phyloP scores from a whole-genome alignment of 352 stramenopile genomes.

The Globisporangium cylindrosporum region DNA sequence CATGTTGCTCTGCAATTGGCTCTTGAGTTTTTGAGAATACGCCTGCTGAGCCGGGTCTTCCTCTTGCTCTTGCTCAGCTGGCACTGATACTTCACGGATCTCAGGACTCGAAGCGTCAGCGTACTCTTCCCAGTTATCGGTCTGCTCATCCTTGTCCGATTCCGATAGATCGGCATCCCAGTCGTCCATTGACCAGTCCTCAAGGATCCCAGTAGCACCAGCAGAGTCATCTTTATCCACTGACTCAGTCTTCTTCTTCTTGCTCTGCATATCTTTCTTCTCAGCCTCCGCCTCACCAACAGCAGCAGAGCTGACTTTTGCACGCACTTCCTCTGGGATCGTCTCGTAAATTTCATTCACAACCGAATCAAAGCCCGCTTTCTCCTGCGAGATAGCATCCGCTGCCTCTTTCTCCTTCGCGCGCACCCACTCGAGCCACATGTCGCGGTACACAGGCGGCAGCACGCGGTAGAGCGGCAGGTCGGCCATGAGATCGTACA shows the following conservation, averaged over 20 bases:
- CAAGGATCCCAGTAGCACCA: constrained; percentile 15
- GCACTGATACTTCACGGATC: neutral
- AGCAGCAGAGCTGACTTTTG: constrained; percentile 22
- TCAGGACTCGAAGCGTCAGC: neutral
- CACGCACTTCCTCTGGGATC: constrained; percentile 49
- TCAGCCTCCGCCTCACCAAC: constrained; percentile 11
- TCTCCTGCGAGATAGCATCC: constrained; percentile 32
- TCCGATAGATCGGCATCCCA: constrained; percentile 68
- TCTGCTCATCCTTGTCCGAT: constrained; percentile 2
- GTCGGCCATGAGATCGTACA: constrained; percentile 86
- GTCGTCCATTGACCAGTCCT: constrained; percentile 67
- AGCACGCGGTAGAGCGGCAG: constrained; percentile 89
- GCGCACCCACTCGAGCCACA: constrained; percentile 82
- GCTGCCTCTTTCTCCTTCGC: constrained; percentile 35
- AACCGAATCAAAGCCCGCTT: constrained; percentile 51
- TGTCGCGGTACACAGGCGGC: constrained; percentile 78
- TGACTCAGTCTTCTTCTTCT: neutral
- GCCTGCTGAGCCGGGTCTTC: constrained; percentile 20
- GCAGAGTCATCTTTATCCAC: neutral
- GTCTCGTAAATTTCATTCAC: constrained; percentile 45
- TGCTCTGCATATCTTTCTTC: neutral
- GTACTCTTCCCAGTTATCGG: constrained; percentile 12
- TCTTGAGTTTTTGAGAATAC: constrained; percentile 36
- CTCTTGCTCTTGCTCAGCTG: constrained; percentile 21
- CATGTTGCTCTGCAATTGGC: constrained; percentile 35